These are phyloP conservation scores for Xylaria acuta DNA, from an alignment of 495 filamentous ascomycete species.

Conservation along the genomic window DNA sequence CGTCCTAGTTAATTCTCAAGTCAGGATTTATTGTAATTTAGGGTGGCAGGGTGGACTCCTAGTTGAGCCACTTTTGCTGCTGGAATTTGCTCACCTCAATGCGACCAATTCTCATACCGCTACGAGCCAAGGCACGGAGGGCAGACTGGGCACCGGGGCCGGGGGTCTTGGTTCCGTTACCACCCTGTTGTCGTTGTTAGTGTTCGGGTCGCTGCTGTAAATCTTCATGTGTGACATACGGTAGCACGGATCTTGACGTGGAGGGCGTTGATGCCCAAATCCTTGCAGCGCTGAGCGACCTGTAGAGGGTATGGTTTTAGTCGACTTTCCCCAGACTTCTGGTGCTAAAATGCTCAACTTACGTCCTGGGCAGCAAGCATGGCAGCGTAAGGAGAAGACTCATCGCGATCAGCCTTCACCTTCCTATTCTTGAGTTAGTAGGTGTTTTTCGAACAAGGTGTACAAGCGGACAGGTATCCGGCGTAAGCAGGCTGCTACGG, in stretches of 20 bases:
- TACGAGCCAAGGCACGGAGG: conserved; percentile 96
- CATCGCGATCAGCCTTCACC: conserved; percentile 99
- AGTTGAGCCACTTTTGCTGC: not conserved
- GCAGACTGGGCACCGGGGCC: conserved; percentile 98
- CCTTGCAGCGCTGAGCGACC: conserved; percentile 94
- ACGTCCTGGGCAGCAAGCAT: conserved; percentile 98
- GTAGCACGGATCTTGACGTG: conserved; percentile 99
- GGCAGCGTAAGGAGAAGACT: conserved; percentile 98
- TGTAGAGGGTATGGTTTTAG: not conserved
- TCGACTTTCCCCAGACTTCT: not conserved
- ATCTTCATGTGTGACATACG: conserved; percentile 68
- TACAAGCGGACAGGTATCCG: not conserved
- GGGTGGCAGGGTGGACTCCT: not conserved
- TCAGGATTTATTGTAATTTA: not conserved
- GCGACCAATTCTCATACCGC: conserved; percentile 98
- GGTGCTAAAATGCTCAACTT: not conserved
- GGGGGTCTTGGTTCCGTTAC: conserved; percentile 99
- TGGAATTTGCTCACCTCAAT: conserved; percentile 65
- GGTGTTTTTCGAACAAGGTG: not conserved
- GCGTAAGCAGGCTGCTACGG: not conserved
- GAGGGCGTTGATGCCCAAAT: conserved; percentile 96
- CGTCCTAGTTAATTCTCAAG: conserved; percentile 60
- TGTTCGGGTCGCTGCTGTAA: not conserved
- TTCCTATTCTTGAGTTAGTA: conserved; percentile 53
- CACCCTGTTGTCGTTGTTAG: conserved; percentile 38